Evolutionary conservation across 345 rosid genomes (phyloP).

Genomic region (Litchi chinensis): DNA sequence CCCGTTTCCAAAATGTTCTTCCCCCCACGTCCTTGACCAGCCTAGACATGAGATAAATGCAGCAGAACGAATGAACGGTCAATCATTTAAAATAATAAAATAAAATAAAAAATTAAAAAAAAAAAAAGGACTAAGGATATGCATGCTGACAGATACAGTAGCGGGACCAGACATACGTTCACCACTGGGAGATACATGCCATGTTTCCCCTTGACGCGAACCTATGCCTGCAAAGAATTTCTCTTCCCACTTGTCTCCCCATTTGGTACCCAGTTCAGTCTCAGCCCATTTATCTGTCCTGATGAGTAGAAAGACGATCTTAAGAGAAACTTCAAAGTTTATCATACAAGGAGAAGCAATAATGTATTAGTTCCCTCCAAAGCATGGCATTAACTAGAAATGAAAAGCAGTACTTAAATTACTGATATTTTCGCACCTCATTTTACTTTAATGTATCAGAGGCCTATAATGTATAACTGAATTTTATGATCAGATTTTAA

Average conservation of each 20-base stretch:
- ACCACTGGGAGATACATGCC: conserved; percentile 88
- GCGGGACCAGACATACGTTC: conserved; percentile 58
- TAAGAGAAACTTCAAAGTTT: conserved; percentile 15
- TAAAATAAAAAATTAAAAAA: no score
- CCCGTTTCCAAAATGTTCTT: conserved; percentile 99
- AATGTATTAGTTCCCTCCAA: neutral
- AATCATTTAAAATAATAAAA: neutral
- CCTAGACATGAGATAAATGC: conserved; percentile 41
- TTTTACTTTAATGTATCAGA: neutral
- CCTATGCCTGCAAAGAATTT: conserved; percentile 95
- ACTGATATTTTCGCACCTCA: neutral
- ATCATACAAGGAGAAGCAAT: neutral
- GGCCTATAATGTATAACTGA: neutral
- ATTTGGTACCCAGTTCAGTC: conserved; percentile 95
- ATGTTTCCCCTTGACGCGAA: conserved; percentile 98
- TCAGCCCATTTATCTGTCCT: conserved; percentile 99
- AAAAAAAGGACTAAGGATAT: neutral
- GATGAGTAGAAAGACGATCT: conserved; percentile 39
- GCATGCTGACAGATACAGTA: conserved; percentile 7
- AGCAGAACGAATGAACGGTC: neutral
- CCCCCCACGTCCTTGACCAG: conserved; percentile 99
- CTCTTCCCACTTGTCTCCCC: conserved; percentile 99
- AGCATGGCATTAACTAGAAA: neutral
- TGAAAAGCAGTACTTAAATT: no score
- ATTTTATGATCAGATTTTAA: neutral